phyloP scores from a whole-genome alignment of 345 rosid genomes.

The Clarkia xantiana region DNA sequence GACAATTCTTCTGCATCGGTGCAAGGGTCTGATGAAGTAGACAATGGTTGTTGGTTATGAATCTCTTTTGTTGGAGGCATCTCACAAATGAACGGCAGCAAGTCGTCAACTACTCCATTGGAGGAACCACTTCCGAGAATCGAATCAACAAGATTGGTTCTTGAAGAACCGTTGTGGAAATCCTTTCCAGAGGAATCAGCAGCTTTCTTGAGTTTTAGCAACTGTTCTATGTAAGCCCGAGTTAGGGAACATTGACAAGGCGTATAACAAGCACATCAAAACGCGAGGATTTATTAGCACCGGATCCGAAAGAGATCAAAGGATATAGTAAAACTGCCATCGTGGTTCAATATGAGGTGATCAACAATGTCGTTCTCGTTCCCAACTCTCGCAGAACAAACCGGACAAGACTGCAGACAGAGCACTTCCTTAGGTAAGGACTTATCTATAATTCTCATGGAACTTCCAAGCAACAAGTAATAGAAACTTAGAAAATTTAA shows the following conservation, averaged over 20 bases:
- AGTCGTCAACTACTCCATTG: conserved; percentile 29
- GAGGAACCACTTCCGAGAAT: conserved; percentile 1
- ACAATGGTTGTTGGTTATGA: conserved; percentile 13
- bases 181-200: conserved; percentile 12
- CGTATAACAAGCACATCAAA: not conserved
- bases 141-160: conserved; percentile 8
- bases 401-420: conserved; percentile 40
- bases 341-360: conserved; percentile 37
- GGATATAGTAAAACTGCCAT: conserved; percentile 43
- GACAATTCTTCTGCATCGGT: conserved; percentile 18
- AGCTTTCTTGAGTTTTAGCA: conserved; percentile 32
- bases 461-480: too few species aligned
- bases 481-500: too few species aligned
- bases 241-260: conserved; percentile 38
- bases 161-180: conserved; percentile 28
- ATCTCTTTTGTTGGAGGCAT: conserved; percentile 16
- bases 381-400: conserved; percentile 33
- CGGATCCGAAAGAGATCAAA: conserved; percentile 4
- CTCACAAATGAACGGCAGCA: conserved; percentile 43
- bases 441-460: too few species aligned
- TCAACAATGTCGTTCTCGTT: conserved; percentile 34
- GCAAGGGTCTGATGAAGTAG: conserved; percentile 15
- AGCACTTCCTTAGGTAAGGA: not conserved
- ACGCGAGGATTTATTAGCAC: too few species aligned
- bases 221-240: conserved; percentile 38